Percentiles rank a stretch among this genome's conserved stretches.
These are phyloP conservation scores for Ampelomyces quisqualis DNA, from an alignment of 2,329 filamentous ascomycete species.

Conservation along the genomic window DNA sequence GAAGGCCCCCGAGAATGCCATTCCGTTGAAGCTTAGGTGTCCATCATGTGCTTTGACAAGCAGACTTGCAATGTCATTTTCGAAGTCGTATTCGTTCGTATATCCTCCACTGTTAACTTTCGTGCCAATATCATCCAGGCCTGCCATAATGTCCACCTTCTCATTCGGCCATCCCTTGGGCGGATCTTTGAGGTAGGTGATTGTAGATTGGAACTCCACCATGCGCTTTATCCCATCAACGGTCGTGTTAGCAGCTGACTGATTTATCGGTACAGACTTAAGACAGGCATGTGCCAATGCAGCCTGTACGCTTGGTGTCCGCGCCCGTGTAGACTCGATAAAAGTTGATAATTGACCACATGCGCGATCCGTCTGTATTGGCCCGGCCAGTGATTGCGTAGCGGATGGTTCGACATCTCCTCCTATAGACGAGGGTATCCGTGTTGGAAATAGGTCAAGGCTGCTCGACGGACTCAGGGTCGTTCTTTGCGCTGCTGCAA, in stretches of 20 bases:
- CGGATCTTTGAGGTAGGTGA: conserved; percentile 44
- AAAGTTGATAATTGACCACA: conserved; percentile 29
- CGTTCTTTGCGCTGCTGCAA: conserved; percentile 19
- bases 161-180: conserved; percentile 43
- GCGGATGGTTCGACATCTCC: conserved; percentile 28
- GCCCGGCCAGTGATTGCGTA: conserved; percentile 30
- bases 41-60: conserved; percentile 40
- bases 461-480: conserved; percentile 5
- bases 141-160: conserved; percentile 42
- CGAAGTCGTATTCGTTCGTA: conserved; percentile 47
- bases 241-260: conserved; percentile 26
- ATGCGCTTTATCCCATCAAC: conserved; percentile 39
- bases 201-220: conserved; percentile 45
- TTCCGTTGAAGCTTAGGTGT: conserved; percentile 41
- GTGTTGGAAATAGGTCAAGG: conserved; percentile 12
- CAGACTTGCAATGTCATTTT: conserved; percentile 39
- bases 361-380: conserved; percentile 31
- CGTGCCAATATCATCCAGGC: conserved; percentile 38
- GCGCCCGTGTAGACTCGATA: conserved; percentile 12
- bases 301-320: conserved; percentile 30
- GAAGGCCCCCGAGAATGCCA: conserved; percentile 41
- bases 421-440: conserved; percentile 18
- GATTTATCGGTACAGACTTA: conserved; percentile 39
- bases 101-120: conserved; percentile 38
- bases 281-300: conserved; percentile 42